phyloP scores from a whole-genome alignment of 2,329 filamentous ascomycete genomes.

The Celoporthe dispersa region DNA sequence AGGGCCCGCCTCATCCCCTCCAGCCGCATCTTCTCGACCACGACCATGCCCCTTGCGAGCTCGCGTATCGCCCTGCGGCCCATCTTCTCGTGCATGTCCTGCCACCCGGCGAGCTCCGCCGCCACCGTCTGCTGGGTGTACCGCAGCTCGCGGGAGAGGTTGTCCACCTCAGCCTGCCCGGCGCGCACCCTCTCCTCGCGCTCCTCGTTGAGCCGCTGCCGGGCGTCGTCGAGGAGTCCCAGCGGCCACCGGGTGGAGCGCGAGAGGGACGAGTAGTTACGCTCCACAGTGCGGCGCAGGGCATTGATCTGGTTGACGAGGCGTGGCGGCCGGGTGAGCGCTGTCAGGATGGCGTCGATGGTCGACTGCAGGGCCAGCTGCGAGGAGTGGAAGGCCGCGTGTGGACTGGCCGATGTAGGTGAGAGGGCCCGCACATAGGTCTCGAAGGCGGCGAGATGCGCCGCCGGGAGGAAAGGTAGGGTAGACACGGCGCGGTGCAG shows the following conservation, averaged over 20 bases:
- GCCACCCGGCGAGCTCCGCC: constrained; percentile 89
- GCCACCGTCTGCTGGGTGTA: constrained; percentile 96
- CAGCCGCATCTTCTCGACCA: constrained; percentile 77
- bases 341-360: constrained; percentile 77
- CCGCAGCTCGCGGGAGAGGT: constrained; percentile 78
- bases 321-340: constrained; percentile 77
- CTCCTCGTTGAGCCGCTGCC: constrained; percentile 81
- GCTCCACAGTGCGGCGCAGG: constrained; percentile 76
- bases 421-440: constrained; percentile 70
- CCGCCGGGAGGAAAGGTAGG: constrained; percentile 68
- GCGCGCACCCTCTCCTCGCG: constrained; percentile 79
- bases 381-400: constrained; percentile 73
- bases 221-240: constrained; percentile 82
- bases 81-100: constrained; percentile 81
- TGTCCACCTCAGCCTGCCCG: constrained; percentile 70
- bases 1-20: constrained; percentile 82
- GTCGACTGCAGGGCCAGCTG: constrained; percentile 83
- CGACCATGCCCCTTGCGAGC: constrained; percentile 77
- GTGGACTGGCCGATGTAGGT: constrained; percentile 74
- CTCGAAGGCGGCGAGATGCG: constrained; percentile 72
- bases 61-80: constrained; percentile 75
- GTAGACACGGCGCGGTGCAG: constrained; percentile 57
- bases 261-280: constrained; percentile 74
- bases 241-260: constrained; percentile 81
- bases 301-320: constrained; percentile 78